Conservation (phyloP, 2,329 filamentous ascomycete species). For the Parasarocladium wereldwijsianum region DNA sequence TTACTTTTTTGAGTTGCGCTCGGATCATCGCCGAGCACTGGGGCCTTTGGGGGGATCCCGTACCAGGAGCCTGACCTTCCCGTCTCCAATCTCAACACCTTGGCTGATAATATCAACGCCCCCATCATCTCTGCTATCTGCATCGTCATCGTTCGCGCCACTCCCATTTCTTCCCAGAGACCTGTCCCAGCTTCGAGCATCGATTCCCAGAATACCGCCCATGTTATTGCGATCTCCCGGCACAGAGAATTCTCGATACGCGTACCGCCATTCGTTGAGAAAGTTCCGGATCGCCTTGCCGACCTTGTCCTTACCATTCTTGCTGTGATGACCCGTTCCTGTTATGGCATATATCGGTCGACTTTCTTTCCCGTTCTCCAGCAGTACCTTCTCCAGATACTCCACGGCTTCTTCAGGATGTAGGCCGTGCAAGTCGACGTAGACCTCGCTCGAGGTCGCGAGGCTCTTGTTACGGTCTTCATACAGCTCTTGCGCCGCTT, state of each 20-base stretch:
- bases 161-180: slow-evolving; percentile 32
- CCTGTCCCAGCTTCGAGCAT: slow-evolving; percentile 54
- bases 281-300: slow-evolving; percentile 85
- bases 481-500: slow-evolving; percentile 83
- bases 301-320: slow-evolving; percentile 98
- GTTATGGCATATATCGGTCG: slow-evolving; percentile 89
- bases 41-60: slow-evolving; percentile 44
- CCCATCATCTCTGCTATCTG: slow-evolving; percentile 22
- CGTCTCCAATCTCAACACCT: slow-evolving; percentile 53
- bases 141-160: slow-evolving; percentile 19
- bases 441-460: slow-evolving; percentile 53
- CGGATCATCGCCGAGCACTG: slow-evolving; percentile 28
- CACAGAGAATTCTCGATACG: slow-evolving; percentile 90
- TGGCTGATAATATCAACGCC: slow-evolving; percentile 44
- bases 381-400: slow-evolving; percentile 76
- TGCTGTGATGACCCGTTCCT: slow-evolving; percentile 91
- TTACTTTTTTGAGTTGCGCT: slow-evolving; percentile 16
- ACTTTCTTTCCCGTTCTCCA: slow-evolving; percentile 61
- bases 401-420: slow-evolving; percentile 94
- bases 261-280: slow-evolving; percentile 89
- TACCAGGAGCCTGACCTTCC: slow-evolving; percentile 50
- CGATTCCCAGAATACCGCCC: slow-evolving; percentile 62
- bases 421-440: slow-evolving; percentile 94
- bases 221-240: slow-evolving; percentile 76
- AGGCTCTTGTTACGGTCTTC: slow-evolving; percentile 76